Evolutionary conservation across 2,329 filamentous ascomycete genomes (phyloP), one percentile per base, ranked within the genome.

Genomic region (Pseudocercospora pini-densiflorae): DNA sequence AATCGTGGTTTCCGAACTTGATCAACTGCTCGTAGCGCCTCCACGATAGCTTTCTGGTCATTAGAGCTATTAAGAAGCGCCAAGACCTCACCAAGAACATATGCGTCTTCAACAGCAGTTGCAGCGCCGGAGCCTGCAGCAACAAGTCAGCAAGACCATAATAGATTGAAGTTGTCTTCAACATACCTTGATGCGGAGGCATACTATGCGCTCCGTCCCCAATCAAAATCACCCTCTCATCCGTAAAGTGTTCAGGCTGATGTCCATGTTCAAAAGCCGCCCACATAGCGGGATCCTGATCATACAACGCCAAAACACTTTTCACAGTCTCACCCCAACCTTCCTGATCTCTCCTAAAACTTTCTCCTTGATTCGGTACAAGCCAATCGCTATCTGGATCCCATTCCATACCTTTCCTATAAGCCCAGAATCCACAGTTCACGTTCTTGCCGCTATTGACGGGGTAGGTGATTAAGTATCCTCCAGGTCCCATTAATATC

Each of bases 191-290:
- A 73, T 91, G 85, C 0, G 89, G 88, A 83, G 90, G 71, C 80
- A 86, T 84, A 1, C 88, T 87, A 73, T 91, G 89, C 2, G 83
- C 89, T 5, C 89, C 89, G 74, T 92, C 90, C 2, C 90, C 90
- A 4, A 92, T 76, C 0, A 92, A 76, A 57, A 86, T 88, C 0
- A 85, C 84, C 31, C 77, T 81, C 12, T 77, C 79, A 69, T 85
- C 84, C 40, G 80, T 43, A 29, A 70, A 70, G 5, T 58, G 49
- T 0, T 68, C 62, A 7, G 74, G 73, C 31, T 74, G 71, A 7
- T 59, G 36, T n/a, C 49, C 36, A 66, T 85, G 81, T 59, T 85
- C 77, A 71, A 83, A 84, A 0, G 84, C 68, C 1, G 80, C 83
- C 82, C 82, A 85, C 16, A 83, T 75, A 55, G 73, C 81, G 5